A percentile compares a stretch with the other conserved stretches of the same genome.
Evolutionary conservation across 1,139 yeast genomes (phyloP).

Genomic region (Candida tetrigidarum): DNA sequence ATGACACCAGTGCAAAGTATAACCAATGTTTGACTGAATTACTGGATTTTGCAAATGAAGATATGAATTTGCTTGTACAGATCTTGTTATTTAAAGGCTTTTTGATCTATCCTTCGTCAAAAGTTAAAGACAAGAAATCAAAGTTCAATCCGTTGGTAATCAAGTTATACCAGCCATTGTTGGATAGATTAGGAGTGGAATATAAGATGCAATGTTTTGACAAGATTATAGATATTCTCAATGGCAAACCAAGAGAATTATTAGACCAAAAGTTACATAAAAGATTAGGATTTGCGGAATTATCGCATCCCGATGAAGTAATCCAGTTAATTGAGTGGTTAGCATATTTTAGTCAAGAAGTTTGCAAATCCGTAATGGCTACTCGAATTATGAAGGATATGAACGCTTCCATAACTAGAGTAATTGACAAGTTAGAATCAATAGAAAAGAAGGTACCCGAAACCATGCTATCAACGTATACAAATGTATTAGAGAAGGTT

Average conservation of each 20-base stretch:
- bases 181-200: conserved; percentile 32
- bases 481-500: neutral
- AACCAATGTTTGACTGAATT: conserved; percentile 29
- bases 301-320: conserved; percentile 12
- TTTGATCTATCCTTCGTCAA: conserved; percentile 31
- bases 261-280: conserved; percentile 9
- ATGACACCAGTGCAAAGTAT: conserved; percentile 29
- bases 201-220: conserved; percentile 23
- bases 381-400: neutral
- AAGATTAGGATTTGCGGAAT: conserved; percentile 10
- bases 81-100: conserved; percentile 29
- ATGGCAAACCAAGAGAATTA: neutral
- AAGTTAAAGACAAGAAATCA: conserved; percentile 21
- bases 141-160: conserved; percentile 33
- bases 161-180: conserved; percentile 37
- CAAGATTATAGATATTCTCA: conserved; percentile 8
- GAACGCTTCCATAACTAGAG: neutral
- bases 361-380: neutral
- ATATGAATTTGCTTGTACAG: conserved; percentile 17
- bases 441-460: conserved; percentile 1
- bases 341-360: conserved; percentile 9
- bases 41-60: conserved; percentile 10
- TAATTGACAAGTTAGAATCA: neutral
- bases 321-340: conserved; percentile 26
- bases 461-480: neutral